Conservation (phyloP, 2,329 filamentous ascomycete species). For the Botryotinia globosa region DNA sequence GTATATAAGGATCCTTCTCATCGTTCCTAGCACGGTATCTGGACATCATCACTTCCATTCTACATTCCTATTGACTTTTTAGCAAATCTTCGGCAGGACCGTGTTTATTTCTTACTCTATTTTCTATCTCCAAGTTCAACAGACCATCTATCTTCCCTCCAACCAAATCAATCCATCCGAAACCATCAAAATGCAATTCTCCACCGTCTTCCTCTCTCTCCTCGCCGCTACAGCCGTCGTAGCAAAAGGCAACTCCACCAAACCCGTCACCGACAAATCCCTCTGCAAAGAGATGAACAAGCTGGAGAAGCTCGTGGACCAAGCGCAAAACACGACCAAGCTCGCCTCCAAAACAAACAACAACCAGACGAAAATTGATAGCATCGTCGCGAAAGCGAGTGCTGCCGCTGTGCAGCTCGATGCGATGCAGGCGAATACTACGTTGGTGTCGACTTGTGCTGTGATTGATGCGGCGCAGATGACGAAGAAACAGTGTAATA, state of each 20-base stretch:
- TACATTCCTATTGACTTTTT: not conserved
- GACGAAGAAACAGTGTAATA: slow-evolving; percentile 21
- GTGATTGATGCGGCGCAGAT: slow-evolving; percentile 35
- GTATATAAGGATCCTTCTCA: slow-evolving; percentile 12
- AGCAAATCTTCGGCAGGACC: slow-evolving; percentile 6
- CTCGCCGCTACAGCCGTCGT: slow-evolving; percentile 29
- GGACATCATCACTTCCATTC: slow-evolving; percentile 19
- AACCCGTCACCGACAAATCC: slow-evolving; percentile 34
- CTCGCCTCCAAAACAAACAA: slow-evolving; percentile 39
- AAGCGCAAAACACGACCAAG: slow-evolving; percentile 41
- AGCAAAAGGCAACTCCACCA: slow-evolving; percentile 38
- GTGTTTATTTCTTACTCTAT: slow-evolving; percentile 1
- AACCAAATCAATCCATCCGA: slow-evolving; percentile 1
- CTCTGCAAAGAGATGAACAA: slow-evolving; percentile 40
- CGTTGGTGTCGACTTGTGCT: slow-evolving; percentile 40
- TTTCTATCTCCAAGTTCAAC: not conserved
- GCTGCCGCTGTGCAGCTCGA: slow-evolving; percentile 36
- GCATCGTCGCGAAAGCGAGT: slow-evolving; percentile 42
- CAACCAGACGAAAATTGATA: slow-evolving; percentile 41
- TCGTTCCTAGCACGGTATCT: slow-evolving; percentile 4
- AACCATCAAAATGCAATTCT: slow-evolving; percentile 28
- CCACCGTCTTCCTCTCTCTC: slow-evolving; percentile 30
- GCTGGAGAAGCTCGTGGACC: slow-evolving; percentile 36
- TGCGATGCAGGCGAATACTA: slow-evolving; percentile 40
- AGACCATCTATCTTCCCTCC: not conserved